Percentiles rank a stretch among this genome's conserved stretches.
These are phyloP conservation scores for Monosporascus sp. DNA, from an alignment of 2,329 filamentous ascomycete genomes.

Conservation along the genomic window DNA sequence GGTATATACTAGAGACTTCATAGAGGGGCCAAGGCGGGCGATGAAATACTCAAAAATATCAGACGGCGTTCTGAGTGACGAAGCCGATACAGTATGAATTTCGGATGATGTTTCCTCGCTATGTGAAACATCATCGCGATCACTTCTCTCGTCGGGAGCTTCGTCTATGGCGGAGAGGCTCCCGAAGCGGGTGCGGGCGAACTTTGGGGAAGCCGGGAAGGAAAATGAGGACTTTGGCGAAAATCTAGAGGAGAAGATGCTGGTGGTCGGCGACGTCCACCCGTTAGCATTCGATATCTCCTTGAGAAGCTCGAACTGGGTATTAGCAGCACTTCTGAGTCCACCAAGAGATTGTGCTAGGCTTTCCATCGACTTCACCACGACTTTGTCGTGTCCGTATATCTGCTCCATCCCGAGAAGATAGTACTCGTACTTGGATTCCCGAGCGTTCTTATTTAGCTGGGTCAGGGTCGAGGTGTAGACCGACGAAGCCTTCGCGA, in stretches of 20 bases:
- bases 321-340: slow-evolving; percentile 79
- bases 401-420: slow-evolving; percentile 72
- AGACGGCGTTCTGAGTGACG: slow-evolving; percentile 52
- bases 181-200: slow-evolving; percentile 33
- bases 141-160: slow-evolving; percentile 50
- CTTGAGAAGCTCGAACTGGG: slow-evolving; percentile 79
- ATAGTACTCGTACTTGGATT: slow-evolving; percentile 88
- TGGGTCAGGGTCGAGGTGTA: slow-evolving; percentile 65
- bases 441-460: slow-evolving; percentile 72
- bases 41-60: slow-evolving; percentile 95
- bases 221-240: slow-evolving; percentile 6
- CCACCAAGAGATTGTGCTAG: slow-evolving; percentile 87
- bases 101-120: slow-evolving; percentile 5
- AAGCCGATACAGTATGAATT: slow-evolving; percentile 21
- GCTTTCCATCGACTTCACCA: slow-evolving; percentile 79
- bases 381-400: slow-evolving; percentile 70
- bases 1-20: slow-evolving; percentile 93
- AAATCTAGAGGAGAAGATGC: slow-evolving; percentile 25
- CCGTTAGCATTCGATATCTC: slow-evolving; percentile 42
- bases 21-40: slow-evolving; percentile 79
- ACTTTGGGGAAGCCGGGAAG: slow-evolving; percentile 23
- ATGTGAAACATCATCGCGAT: slow-evolving; percentile 34
- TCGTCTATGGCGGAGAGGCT: slow-evolving; percentile 59
- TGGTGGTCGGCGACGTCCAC: slow-evolving; percentile 25
- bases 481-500: slow-evolving; percentile 53